Percentiles rank a stretch among this genome's conserved stretches.
Conservation (phyloP, 441 rosid genomes). For the Viola pubescens region DNA sequence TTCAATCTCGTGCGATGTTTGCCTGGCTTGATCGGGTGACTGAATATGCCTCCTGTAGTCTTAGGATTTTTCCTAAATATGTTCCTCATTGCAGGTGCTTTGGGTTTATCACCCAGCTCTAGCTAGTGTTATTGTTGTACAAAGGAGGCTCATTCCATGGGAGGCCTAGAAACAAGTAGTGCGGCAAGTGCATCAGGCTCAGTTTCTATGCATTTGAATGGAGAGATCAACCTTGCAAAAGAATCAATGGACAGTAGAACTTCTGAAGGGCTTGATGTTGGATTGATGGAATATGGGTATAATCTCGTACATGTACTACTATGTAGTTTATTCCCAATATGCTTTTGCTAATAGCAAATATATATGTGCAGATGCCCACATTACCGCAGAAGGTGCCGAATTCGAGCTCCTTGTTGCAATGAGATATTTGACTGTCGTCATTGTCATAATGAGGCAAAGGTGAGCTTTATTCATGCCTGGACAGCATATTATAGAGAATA, state of each 20-base stretch:
- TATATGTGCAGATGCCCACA: slow-evolving; percentile 53
- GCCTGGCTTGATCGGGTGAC: slow-evolving; percentile 55
- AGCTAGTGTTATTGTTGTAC: slow-evolving; percentile 20
- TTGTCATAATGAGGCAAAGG: slow-evolving; percentile 82
- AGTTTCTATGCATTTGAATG: slow-evolving; percentile 13
- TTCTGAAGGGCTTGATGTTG: slow-evolving; percentile 29
- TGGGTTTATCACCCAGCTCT: slow-evolving; percentile 23
- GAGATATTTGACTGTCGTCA: slow-evolving; percentile 83
- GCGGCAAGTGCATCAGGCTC: slow-evolving; percentile 19
- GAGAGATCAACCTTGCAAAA: slow-evolving; percentile 2
- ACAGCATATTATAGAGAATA: background rate
- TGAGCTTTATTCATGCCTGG: slow-evolving; percentile 11
- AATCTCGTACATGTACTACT: slow-evolving; percentile 2
- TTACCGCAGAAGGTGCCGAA: slow-evolving; percentile 62
- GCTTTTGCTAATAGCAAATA: background rate
- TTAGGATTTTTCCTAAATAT: slow-evolving; percentile 37
- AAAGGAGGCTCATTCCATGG: slow-evolving; percentile 32
- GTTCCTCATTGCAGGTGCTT: slow-evolving; percentile 52
- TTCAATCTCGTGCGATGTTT: slow-evolving; percentile 51
- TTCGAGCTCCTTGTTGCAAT: slow-evolving; percentile 86
- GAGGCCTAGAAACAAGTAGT: slow-evolving; percentile 23
- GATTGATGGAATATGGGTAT: slow-evolving; percentile 71
- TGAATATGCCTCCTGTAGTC: slow-evolving; percentile 19
- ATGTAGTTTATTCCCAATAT: background rate
- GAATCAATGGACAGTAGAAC: slow-evolving; percentile 10